These are phyloP conservation scores for Vanilla planifolia DNA, from an alignment of 106 monocot genomes.

Conservation along the genomic window DNA sequence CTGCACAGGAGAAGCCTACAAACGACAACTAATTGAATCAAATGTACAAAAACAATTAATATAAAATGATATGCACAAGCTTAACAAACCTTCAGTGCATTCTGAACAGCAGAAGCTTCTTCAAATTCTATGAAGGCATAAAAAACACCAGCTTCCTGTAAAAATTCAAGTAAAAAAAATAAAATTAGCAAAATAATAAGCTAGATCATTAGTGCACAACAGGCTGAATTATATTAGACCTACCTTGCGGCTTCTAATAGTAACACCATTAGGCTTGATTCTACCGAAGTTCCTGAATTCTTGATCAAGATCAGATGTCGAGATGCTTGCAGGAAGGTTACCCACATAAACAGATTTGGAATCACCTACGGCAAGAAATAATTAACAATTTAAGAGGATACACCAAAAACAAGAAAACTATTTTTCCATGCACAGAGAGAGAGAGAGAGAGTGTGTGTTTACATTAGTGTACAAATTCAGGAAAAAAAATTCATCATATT, in stretches of 20 bases:
- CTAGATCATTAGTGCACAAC: neutral
- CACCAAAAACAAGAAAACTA: no score
- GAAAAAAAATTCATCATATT: no score
- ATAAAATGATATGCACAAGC: neutral
- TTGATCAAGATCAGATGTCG: constrained; percentile 48
- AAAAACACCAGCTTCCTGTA: constrained; percentile 68
- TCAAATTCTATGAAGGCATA: constrained; percentile 89
- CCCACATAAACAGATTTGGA: constrained; percentile 74
- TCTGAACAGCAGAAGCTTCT: constrained; percentile 51
- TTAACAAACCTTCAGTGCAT: constrained; percentile 66
- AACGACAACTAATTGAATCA: no score
- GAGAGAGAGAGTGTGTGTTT: no score
- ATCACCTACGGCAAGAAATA: constrained; percentile 35
- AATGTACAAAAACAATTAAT: no score
- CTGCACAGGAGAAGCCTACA: constrained; percentile 51
- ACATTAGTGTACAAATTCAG: no score
- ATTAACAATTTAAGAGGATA: no score
- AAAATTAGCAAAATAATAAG: neutral
- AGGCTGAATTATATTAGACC: neutral
- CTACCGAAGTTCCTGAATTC: constrained; percentile 67
- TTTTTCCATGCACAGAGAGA: no score
- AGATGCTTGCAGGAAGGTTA: constrained; percentile 41
- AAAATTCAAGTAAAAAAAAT: constrained; percentile 4
- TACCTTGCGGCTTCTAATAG: constrained; percentile 63
- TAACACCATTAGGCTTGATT: constrained; percentile 49